Base-by-base conservation (phyloP, 75 land plant species). In the Ceratopteris richardii region DNA sequence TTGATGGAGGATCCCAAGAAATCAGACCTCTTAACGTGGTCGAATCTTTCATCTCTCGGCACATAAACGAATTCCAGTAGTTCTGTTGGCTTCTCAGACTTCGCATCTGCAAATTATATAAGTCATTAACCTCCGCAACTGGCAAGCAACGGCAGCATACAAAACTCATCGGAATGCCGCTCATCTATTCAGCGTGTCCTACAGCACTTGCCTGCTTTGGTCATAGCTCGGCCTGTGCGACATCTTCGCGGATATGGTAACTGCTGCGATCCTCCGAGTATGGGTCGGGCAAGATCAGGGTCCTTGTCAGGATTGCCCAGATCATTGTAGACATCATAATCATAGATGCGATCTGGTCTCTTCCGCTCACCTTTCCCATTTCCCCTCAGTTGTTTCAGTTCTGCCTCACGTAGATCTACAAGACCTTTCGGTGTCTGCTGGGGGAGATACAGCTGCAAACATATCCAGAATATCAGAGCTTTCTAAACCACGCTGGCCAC, bases 31-130 rank as follows among this genome's bases (percentile, higher is more conserved):
- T 80, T 74, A 7, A 13, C 29, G 54, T 47, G 71, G 12, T 66
- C 61, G 24, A 78, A 82, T 18, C 75, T 56, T 43, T 82, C 84
- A 31, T 82, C 84, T 14, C 71, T 64, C 0, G 85, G 85, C 3
- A 64, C 73, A 60, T 79, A 79, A 28, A 68, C 66, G 0, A 71
- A 11, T 31, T 57, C 30, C 23, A 46, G 26, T 1, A 64, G 17
- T 26, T 23, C 41, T 16, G n/a, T 39, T 18, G 77, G 46, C 46
- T 56, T 77, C 58, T 80, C 83, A 0, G 71, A 62, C 14, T 18
- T 0, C 0, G 69, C 60, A 51, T 68, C 83, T 80, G 57, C 16
- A 26, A 18, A 11, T 5, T n/a, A n/a, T n/a, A n/a, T n/a, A n/a
- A n/a, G n/a, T n/a, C n/a, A n/a, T n/a, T n/a, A n/a, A n/a, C n/a